phyloP scores from a whole-genome alignment of 2,329 filamentous ascomycete species.

The Clonostachys byssicola region DNA sequence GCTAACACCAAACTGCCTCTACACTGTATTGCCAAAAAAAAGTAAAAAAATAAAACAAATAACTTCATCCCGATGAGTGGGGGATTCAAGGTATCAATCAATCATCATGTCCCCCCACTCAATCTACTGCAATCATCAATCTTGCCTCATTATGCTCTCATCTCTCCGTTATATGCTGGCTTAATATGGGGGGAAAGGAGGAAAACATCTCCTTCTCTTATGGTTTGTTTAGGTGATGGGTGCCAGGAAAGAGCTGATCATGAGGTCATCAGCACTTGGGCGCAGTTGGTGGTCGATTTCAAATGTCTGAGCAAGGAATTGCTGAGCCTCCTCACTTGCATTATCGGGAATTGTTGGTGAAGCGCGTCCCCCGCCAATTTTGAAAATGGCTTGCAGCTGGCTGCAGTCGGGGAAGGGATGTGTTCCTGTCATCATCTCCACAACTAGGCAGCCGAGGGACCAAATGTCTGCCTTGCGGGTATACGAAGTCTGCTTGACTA shows the following conservation, averaged over 20 bases:
- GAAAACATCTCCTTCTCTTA: background rate
- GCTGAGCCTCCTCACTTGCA: slow-evolving; percentile 77
- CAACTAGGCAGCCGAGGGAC: slow-evolving; percentile 93
- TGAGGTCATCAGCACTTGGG: slow-evolving; percentile 86
- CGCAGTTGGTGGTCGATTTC: slow-evolving; percentile 92
- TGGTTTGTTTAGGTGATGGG: slow-evolving; percentile 53
- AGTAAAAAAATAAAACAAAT: too few relatives aligned
- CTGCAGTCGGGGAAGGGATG: slow-evolving; percentile 97
- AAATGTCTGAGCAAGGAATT: slow-evolving; percentile 85
- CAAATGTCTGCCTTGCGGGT: slow-evolving; percentile 98
- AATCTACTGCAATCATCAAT: background rate
- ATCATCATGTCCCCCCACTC: background rate
- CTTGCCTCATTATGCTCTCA: background rate
- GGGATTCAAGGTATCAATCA: background rate
- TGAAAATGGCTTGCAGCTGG: slow-evolving; percentile 97
- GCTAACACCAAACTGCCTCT: too few relatives aligned
- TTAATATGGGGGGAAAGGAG: background rate
- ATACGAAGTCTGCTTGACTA: slow-evolving; percentile 96
- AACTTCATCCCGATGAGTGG: background rate
- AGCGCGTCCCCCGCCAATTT: slow-evolving; percentile 86
- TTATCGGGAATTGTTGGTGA: slow-evolving; percentile 84
- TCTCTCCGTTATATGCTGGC: background rate
- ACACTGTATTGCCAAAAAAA: too few relatives aligned
- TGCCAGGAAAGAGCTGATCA: slow-evolving; percentile 77
- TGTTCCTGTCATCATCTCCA: slow-evolving; percentile 98